phyloP scores from a whole-genome alignment of 192 early-diverging fungal genomes.

The Lunasporangiospora selenospora region DNA sequence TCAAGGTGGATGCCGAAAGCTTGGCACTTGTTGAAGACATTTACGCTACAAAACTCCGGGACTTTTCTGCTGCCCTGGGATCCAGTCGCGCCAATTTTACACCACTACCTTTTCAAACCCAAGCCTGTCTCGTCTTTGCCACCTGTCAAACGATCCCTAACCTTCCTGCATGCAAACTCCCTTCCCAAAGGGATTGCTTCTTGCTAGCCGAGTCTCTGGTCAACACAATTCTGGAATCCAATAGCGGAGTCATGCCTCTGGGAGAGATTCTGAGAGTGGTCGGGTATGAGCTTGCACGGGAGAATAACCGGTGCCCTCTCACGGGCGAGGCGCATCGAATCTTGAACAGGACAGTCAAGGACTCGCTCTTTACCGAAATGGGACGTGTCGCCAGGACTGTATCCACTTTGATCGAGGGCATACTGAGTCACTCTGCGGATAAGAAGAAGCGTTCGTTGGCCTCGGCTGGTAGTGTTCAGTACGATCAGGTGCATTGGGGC shows the following conservation, averaged over 20 bases:
- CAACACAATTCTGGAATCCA: conserved; percentile 26
- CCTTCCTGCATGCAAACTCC: conserved; percentile 34
- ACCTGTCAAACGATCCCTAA: conserved; percentile 33
- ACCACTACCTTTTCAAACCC: conserved; percentile 5
- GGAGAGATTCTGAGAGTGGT: conserved; percentile 30
- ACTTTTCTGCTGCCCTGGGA: neutral
- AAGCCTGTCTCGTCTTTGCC: conserved; percentile 40
- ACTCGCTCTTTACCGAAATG: conserved; percentile 38
- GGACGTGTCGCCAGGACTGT: conserved; percentile 36
- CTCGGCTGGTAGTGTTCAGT: too few relatives aligned
- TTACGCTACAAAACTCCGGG: conserved; percentile 12
- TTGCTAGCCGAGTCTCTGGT: conserved; percentile 22
- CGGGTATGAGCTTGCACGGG: conserved; percentile 15
- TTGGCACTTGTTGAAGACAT: conserved; percentile 33
- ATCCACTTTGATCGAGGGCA: conserved; percentile 21
- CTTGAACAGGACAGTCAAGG: conserved; percentile 22
- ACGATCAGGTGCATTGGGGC: conserved; percentile 1
- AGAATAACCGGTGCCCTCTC: neutral
- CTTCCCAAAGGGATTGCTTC: conserved; percentile 3
- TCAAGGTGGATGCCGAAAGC: conserved; percentile 30
- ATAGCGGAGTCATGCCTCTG: conserved; percentile 29
- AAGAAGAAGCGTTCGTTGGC: too few relatives aligned
- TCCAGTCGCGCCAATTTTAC: neutral
- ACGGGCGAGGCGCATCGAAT: conserved; percentile 10
- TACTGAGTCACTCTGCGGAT: too few relatives aligned